Evolutionary conservation across 331 rosid genomes (phyloP), one percentile per base, ranked within the genome.

Genomic region (Malus hybrid): DNA sequence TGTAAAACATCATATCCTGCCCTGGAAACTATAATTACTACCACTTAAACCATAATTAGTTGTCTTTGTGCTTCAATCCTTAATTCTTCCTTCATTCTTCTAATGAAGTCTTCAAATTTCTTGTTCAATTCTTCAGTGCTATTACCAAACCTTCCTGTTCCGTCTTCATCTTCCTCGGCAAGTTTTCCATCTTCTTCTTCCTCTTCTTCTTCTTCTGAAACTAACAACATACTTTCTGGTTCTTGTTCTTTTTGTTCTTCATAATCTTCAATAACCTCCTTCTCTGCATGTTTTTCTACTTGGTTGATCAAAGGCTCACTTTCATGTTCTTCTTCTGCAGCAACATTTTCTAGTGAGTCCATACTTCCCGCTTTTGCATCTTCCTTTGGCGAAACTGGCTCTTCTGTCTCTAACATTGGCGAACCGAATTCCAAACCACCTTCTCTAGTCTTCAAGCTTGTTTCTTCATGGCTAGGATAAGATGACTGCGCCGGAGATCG

Each of bases 41-140:
- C 48, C 3, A 10, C 55, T 72, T 74, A 82, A 59, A 88, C 91
- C 86, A 88, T 81, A 34, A 89, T 78, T 33, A 87, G 65, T 57
- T 90, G 93, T 32, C 77, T 64, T 76, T 77, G 79, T 73, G 97
- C 92, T 86, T 93, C 93, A 66, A 86, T 81, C 69, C 89, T 83
- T 15, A 91, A 72, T 83, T 80, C 96, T 78, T 80, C 90, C 83
- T 84, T 93, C 93, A 89, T 87, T 76, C 81, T 93, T 76, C 87
- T 88, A 29, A 93, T 93, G 50, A 93, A 93, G 22, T 93, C 97
- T 66, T 93, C 98, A 33, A 91, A 77, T 68, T 88, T 93, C 85
- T 84, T 87, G 81, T 93, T 89, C 56, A 91, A 36, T 59, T 93
- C 98, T 74, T 93, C 98, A 68, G 95, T 87, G 57, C 92, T 91